Evolutionary conservation across 164 flowering plant species (phyloP).

Genomic region (Magnolia changhungtana): DNA sequence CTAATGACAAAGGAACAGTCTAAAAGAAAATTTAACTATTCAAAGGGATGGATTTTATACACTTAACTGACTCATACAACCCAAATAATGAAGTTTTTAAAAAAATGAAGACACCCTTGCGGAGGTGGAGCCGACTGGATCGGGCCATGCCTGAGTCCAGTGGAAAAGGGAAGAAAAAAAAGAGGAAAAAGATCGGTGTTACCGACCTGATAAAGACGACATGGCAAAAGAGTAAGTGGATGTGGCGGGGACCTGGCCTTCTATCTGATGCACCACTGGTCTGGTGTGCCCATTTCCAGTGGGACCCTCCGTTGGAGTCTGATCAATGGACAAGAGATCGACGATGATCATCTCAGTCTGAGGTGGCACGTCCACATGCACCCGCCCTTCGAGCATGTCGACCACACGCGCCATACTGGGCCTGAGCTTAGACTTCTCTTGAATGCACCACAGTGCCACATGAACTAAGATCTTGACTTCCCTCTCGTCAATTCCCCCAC

Average conservation of each 20-base stretch:
- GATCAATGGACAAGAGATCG: constrained; percentile 51
- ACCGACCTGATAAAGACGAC: constrained; percentile 38
- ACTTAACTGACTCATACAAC: background rate
- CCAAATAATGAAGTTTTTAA: too few relatives aligned
- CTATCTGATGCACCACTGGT: background rate
- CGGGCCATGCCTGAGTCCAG: background rate
- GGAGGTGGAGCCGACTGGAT: too few relatives aligned
- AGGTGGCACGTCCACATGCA: constrained; percentile 57
- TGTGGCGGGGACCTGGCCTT: constrained; percentile 9
- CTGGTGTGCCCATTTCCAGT: background rate
- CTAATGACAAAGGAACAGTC: background rate
- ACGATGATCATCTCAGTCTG: constrained; percentile 59
- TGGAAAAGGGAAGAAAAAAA: background rate
- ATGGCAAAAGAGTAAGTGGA: constrained; percentile 21
- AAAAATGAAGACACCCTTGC: too few relatives aligned
- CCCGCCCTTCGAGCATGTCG: constrained; percentile 76
- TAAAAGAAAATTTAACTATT: background rate
- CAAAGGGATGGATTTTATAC: background rate
- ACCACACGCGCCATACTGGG: constrained; percentile 74
- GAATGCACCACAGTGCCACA: constrained; percentile 86
- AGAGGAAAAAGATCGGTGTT: constrained; percentile 1
- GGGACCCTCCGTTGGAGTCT: constrained; percentile 10
- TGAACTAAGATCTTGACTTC: constrained; percentile 47
- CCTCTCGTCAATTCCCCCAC: constrained; percentile 44
- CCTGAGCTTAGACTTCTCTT: constrained; percentile 60